These are phyloP conservation scores for Colletotrichum phormii DNA, from an alignment of 2,329 filamentous ascomycete species.

Conservation along the genomic window DNA sequence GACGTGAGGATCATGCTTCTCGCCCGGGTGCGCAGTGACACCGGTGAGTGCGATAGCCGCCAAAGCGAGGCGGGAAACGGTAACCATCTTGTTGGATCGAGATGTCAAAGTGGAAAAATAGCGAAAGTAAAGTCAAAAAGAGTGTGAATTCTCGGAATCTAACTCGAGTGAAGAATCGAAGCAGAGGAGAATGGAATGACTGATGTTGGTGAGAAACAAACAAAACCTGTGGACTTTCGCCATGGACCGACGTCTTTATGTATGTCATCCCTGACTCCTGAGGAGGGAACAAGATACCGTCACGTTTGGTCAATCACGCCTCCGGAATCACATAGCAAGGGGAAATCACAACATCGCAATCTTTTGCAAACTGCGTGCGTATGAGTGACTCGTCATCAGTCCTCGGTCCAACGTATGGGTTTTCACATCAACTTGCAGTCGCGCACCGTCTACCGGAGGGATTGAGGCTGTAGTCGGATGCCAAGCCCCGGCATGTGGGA, in stretches of 20 bases:
- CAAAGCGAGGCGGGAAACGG: no score
- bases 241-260: not conserved
- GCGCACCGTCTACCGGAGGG: not conserved
- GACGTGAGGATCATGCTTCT: constrained; percentile 9
- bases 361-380: not conserved
- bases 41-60: no score
- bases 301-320: not conserved
- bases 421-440: not conserved
- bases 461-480: constrained; percentile 11
- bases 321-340: not conserved
- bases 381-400: constrained; percentile 9
- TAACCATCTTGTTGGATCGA: no score
- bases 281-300: not conserved
- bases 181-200: not conserved
- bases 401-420: constrained; percentile 6
- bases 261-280: not conserved
- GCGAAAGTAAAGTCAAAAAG: no score
- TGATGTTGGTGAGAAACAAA: not conserved
- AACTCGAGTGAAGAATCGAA: not conserved
- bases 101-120: no score
- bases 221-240: not conserved
- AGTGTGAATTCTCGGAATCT: no score
- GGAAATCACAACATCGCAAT: not conserved
- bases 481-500: constrained; percentile 14
- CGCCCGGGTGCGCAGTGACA: not conserved